Base-by-base conservation (phyloP, 768 basidiomycete species). In the Kwoniella botswanensis region DNA sequence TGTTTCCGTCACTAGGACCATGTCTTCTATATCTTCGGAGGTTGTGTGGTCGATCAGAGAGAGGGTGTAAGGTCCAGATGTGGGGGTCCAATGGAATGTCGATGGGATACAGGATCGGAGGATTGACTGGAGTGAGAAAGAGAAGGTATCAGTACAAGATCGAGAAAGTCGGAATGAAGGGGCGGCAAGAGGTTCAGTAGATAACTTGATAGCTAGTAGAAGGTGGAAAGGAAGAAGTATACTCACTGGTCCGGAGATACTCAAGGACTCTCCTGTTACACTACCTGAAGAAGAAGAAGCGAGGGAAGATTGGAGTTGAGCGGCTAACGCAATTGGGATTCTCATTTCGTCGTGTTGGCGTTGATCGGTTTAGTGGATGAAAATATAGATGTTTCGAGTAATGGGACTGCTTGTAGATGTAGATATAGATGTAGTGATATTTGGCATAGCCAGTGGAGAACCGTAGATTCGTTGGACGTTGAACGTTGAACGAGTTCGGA, bases 1-100 rank as follows among this genome's bases (percentile, higher is more conserved):
- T 17, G 52, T 61, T 17, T 63, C 52, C 3, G 70, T 65, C 11
- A 71, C 67, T 29, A 77, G 58, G 46, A 72, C 62, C 63, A 76
- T 68, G n/a, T 43, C 44, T 50, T 35, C 44, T 17, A 58, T 44
- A 42, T 57, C 41, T 55, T 44, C 44, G 63, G 56, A 17, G 10
- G 61, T 18, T 13, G 57, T 35, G 29, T 66, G 65, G 41, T 66
- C 29, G 0, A 44, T 26, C 50, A 63, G 29, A 17, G 61, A 71
- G 29, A 70, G 56, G 26, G 63, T 70, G 46, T 70, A 70, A 22
- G 68, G 68, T 15, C 26, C 18, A 17, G 22, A 29, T 3, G 68
- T 70, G 3, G 63, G 56, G 42, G 68, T 70, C 68, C 68, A 70
- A 17, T 56, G 24, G 57, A 58, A 70, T 29, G 68, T 70, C 1